Evolutionary conservation across 148 eudicot species (phyloP).

Genomic region (Rhododendron williamsianum): DNA sequence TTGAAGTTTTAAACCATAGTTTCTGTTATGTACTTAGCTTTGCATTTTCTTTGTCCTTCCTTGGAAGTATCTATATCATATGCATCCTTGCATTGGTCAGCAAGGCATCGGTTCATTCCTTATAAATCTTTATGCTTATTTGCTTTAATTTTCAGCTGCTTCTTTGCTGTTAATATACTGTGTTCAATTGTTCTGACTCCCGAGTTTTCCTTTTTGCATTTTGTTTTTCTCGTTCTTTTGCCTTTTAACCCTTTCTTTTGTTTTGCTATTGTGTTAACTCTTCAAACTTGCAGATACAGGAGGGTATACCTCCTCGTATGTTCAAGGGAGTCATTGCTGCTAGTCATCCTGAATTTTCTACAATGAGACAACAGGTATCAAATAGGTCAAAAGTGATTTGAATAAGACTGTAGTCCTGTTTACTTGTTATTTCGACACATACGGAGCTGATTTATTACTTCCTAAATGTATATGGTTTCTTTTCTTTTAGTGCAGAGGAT

Average conservation of each 20-base stretch:
- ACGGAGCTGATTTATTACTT: constrained; percentile 2
- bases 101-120: neutral
- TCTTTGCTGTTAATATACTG: neutral
- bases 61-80: neutral
- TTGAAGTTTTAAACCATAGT: neutral
- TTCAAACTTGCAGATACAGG: constrained; percentile 63
- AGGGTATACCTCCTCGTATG: constrained; percentile 95
- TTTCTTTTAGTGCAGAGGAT: neutral
- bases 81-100: neutral
- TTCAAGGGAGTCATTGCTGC: constrained; percentile 97
- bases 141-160: neutral
- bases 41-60: too few relatives aligned
- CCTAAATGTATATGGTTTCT: neutral
- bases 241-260: neutral
- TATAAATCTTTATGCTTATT: neutral
- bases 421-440: neutral
- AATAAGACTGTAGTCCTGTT: neutral
- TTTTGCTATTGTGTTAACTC: constrained; percentile 7
- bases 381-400: neutral
- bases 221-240: neutral
- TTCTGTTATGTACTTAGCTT: neutral
- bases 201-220: neutral
- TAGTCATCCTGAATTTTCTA: constrained; percentile 94
- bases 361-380: constrained; percentile 92
- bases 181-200: neutral